Evolutionary conservation across 2,329 filamentous ascomycete genomes (phyloP).

Genomic region (Teratosphaeria viscida): DNA sequence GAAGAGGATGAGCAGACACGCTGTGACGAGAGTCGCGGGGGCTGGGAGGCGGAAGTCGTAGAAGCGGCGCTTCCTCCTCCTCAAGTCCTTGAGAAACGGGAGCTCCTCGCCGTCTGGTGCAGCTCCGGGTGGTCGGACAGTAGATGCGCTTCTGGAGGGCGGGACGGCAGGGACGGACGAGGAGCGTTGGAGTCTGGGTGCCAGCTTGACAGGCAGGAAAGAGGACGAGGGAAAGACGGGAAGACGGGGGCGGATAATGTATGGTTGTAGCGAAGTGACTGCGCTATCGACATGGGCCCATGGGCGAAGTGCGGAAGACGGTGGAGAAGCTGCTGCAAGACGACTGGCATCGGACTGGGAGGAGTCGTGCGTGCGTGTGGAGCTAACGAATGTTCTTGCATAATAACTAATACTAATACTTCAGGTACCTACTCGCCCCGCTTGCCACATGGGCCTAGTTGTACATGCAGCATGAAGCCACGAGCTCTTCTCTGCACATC

Average conservation of each 20-base stretch:
- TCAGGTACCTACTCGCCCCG: not conserved
- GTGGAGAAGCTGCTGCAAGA: not conserved
- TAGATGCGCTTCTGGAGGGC: slow-evolving; percentile 1
- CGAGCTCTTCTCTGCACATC: not conserved
- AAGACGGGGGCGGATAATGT: not conserved
- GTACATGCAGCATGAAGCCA: not conserved
- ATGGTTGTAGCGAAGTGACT: not conserved
- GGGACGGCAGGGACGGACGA: slow-evolving; percentile 12
- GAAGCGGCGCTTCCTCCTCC: slow-evolving; percentile 3
- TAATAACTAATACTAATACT: not conserved
- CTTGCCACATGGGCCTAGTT: not conserved
- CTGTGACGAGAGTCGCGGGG: slow-evolving; percentile 10
- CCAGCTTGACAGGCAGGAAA: slow-evolving; percentile 7
- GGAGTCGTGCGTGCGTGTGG: not conserved
- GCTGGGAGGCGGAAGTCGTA: slow-evolving; percentile 2
- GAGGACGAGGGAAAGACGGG: not conserved
- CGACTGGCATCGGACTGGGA: not conserved
- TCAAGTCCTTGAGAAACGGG: slow-evolving; percentile 22
- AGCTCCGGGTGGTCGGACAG: not conserved
- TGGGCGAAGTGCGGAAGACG: not conserved
- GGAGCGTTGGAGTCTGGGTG: slow-evolving; percentile 8
- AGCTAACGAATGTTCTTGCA: not conserved
- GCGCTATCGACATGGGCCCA: not conserved
- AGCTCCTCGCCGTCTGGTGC: slow-evolving; percentile 12
- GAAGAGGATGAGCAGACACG: slow-evolving; percentile 13